Evolutionary conservation across 202 grass and related monocot species (phyloP).

Genomic region (Cymbopogon flexuosus): DNA sequence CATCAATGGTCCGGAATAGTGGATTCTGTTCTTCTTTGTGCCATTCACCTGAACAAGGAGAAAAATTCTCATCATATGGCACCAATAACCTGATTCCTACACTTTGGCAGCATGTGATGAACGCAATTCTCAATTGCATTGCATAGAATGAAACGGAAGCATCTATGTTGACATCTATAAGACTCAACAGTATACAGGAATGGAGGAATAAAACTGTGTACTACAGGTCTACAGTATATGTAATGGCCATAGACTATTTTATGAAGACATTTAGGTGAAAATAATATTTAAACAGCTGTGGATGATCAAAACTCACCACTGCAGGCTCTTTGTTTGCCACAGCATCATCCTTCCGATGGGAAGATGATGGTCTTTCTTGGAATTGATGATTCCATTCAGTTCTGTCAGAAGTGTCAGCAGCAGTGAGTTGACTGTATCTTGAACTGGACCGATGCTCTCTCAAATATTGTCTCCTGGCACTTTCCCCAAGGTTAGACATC

Average conservation of each 20-base stretch:
- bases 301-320: constrained; percentile 54
- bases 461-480: constrained; percentile 47
- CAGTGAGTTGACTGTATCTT: constrained; percentile 59
- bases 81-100: constrained; percentile 1
- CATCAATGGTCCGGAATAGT: constrained; percentile 94
- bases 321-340: constrained; percentile 57
- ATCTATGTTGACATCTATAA: not conserved
- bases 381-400: constrained; percentile 69
- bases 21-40: constrained; percentile 87
- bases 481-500: constrained; percentile 66
- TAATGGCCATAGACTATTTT: not conserved
- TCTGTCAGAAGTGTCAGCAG: constrained; percentile 46
- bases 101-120: not conserved
- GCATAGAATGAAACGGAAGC: not conserved
- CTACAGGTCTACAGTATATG: no score
- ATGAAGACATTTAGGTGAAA: not conserved
- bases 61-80: constrained; percentile 18
- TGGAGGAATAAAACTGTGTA: not conserved
- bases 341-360: constrained; percentile 78
- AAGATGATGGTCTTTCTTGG: constrained; percentile 83
- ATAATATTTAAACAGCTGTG: not conserved
- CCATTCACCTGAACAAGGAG: constrained; percentile 54
- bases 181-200: not conserved
- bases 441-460: constrained; percentile 58
- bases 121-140: not conserved